phyloP scores from a whole-genome alignment of 1,139 yeast genomes.

The Citeromyces siamensis region DNA sequence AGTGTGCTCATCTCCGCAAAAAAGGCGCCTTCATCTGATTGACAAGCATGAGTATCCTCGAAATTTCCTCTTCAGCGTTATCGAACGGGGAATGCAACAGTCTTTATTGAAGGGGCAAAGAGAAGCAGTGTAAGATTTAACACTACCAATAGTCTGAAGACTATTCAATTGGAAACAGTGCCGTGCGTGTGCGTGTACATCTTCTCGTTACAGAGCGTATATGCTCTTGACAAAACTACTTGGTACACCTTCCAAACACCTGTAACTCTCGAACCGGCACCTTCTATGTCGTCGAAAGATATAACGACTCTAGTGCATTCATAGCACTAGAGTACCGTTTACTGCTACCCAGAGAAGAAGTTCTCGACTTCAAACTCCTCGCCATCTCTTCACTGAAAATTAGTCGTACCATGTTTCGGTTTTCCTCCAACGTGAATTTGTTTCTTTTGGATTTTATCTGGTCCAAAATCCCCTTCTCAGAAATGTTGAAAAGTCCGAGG shows the following conservation, averaged over 20 bases:
- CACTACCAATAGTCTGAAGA: too few species aligned
- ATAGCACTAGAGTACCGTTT: constrained; percentile 13
- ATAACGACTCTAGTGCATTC: constrained; percentile 9
- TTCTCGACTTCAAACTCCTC: constrained; percentile 15
- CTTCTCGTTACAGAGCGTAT: too few species aligned
- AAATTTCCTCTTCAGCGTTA: constrained; percentile 26
- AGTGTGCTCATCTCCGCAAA: constrained; percentile 21
- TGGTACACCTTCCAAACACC: too few species aligned
- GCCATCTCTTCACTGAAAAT: constrained; percentile 32
- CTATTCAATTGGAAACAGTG: too few species aligned
- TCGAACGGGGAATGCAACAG: constrained; percentile 18
- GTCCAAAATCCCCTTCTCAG: constrained; percentile 18
- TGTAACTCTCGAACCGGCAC: too few species aligned
- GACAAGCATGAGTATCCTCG: constrained; percentile 36
- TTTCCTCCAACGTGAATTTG: constrained; percentile 20
- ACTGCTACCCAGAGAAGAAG: constrained; percentile 18
- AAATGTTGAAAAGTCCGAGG: constrained; percentile 38
- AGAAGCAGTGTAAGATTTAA: too few species aligned
- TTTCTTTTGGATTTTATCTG: constrained; percentile 13
- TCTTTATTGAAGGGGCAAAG: not conserved
- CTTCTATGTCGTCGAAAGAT: too few species aligned
- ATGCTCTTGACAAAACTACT: too few species aligned
- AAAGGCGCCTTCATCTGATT: constrained; percentile 33
- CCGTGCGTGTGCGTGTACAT: too few species aligned
- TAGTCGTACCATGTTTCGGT: constrained; percentile 28